phyloP scores from a whole-genome alignment of 2,329 filamentous ascomycete genomes.

The Gnomoniopsis sp. region DNA sequence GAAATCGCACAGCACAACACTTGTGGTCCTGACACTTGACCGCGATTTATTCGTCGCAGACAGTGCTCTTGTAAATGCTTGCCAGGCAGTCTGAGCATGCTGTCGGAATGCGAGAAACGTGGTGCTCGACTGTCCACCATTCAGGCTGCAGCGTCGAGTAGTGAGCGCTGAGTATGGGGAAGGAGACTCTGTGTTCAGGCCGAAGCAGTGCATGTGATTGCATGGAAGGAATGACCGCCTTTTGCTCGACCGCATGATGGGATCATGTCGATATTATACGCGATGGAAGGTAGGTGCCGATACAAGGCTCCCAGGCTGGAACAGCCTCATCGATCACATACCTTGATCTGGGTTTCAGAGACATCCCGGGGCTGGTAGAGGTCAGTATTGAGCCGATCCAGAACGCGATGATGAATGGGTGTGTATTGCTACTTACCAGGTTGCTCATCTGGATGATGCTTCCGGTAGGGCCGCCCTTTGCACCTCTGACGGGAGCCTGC shows the following conservation, averaged over 20 bases:
- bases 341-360: conserved; percentile 97
- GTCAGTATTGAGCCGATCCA: conserved; percentile 41
- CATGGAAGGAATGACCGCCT: conserved; percentile 19
- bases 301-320: conserved; percentile 64
- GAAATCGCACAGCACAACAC: conserved; percentile 18
- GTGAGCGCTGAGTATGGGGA: conserved; percentile 30
- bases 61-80: conserved; percentile 39
- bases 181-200: conserved; percentile 34
- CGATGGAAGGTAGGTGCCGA: conserved; percentile 52
- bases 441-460: conserved; percentile 99
- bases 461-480: conserved; percentile 57
- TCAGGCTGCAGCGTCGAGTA: conserved; percentile 8
- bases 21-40: conserved; percentile 22
- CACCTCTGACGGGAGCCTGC: conserved; percentile 62
- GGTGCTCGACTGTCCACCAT: conserved; percentile 55
- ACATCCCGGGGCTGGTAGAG: conserved; percentile 83
- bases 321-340: conserved; percentile 92
- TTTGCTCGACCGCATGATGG: conserved; percentile 22
- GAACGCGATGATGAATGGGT: background rate
- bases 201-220: conserved; percentile 13
- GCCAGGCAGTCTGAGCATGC: conserved; percentile 47
- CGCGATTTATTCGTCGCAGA: conserved; percentile 16
- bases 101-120: conserved; percentile 45
- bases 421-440: conserved; percentile 64
- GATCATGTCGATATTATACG: conserved; percentile 25